Evolutionary conservation across 345 rosid genomes (phyloP).

Genomic region (Xanthoceras sorbifolium): DNA sequence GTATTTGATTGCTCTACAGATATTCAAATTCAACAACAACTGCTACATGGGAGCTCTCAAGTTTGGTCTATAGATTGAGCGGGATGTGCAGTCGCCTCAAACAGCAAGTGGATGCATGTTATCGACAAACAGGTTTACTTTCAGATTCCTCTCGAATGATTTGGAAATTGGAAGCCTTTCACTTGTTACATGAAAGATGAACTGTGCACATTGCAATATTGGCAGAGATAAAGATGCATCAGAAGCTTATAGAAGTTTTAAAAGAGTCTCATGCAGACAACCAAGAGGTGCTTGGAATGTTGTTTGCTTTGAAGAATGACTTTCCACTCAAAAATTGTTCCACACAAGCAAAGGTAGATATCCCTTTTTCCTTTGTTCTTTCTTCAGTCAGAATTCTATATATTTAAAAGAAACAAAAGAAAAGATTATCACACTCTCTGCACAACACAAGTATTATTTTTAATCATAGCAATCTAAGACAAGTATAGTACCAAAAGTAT

Average conservation of each 20-base stretch:
- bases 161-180: constrained; percentile 10
- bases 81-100: constrained; percentile 43
- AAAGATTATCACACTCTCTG: neutral
- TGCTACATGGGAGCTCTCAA: constrained; percentile 70
- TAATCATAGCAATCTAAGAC: neutral
- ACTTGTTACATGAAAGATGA: neutral
- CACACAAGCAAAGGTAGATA: constrained; percentile 46
- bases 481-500: neutral
- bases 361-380: neutral
- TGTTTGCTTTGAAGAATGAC: constrained; percentile 56
- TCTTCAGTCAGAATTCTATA: constrained; percentile 1
- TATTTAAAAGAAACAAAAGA: neutral
- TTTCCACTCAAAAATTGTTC: constrained; percentile 60
- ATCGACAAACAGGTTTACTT: constrained; percentile 54
- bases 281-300: constrained; percentile 57
- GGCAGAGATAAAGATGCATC: constrained; percentile 56
- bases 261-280: constrained; percentile 51
- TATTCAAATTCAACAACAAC: constrained; percentile 31
- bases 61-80: constrained; percentile 53
- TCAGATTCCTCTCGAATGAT: constrained; percentile 8
- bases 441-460: neutral
- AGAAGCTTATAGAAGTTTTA: constrained; percentile 51
- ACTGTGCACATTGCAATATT: constrained; percentile 11
- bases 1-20: constrained; percentile 32
- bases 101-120: constrained; percentile 56